Evolutionary conservation across 805 yeast species (phyloP), one percentile per base, ranked within the genome.

Genomic region (Teunomyces barrocoloradensis): DNA sequence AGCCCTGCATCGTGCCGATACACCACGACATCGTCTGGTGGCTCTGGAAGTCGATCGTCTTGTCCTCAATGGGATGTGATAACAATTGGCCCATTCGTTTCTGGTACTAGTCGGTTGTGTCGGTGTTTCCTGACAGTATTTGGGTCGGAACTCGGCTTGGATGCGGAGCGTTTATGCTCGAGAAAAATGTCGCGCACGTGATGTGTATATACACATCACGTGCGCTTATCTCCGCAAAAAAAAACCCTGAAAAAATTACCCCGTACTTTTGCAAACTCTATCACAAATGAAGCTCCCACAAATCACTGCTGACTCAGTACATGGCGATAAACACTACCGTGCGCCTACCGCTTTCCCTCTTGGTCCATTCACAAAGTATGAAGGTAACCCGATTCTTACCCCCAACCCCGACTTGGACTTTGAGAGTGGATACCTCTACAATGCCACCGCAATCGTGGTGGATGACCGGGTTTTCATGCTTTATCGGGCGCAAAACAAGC

Each of bases 1-100:
- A 85, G 3, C 92, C 91, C 60, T 85, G 90, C 89, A 85, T 86
- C 27, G 87, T 79, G 2, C 90, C 91, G 4, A 85, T 71, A 41
- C 82, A 75, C 57, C 83, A 84, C 29, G 82, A 75, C 42, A 80
- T 61, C 30, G 80, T 71, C 29, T 63, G 67, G 51, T 69, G 73
- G 42, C 60, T 69, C 45, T 69, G 71, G 50, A 74, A 71, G 15
- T 79, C 78, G 40, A 85, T 75, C 37, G 77, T 66, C 61, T 85
- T 84, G 51, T 84, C 89, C 52, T 85, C 84, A 42, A 84, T 75
- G 2, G 91, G 90, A 57, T 84, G 89, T 36, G 91, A 85, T 46
- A 85, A 68, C 48, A 85, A 65, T 59, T 85, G 89, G 3, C 92
- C 92, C 92, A 86, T 85, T 17, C 29, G 25, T 18, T 12, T 11